Evolutionary conservation across 345 rosid genomes (phyloP).

Genomic region (Capsella bursapastoris): DNA sequence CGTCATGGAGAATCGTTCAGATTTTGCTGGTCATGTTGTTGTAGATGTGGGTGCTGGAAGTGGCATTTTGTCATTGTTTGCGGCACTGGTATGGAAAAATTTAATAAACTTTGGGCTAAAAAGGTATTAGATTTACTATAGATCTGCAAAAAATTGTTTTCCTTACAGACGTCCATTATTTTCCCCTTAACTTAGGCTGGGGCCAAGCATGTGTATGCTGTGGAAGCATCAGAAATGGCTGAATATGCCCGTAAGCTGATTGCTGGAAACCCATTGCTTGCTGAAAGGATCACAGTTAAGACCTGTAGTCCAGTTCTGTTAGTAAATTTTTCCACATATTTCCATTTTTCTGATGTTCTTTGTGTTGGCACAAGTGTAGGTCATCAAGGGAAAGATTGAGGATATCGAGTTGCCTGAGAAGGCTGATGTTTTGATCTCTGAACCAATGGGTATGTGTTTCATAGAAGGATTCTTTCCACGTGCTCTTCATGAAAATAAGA

Average conservation of each 20-base stretch:
- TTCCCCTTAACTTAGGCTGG: constrained; percentile 67
- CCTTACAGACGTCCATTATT: constrained; percentile 15
- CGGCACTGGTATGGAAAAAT: constrained; percentile 74
- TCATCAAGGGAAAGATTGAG: constrained; percentile 93
- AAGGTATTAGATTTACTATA: background rate
- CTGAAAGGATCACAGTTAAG: constrained; percentile 82
- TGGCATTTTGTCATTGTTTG: constrained; percentile 93
- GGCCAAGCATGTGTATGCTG: constrained; percentile 97
- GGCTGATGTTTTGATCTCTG: constrained; percentile 93
- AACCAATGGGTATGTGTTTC: constrained; percentile 83
- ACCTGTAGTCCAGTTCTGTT: constrained; percentile 17
- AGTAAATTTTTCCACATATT: background rate
- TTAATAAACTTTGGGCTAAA: background rate
- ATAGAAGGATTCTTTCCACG: constrained; percentile 18
- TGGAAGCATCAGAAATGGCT: constrained; percentile 98
- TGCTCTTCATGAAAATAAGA: constrained; percentile 33
- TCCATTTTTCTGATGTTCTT: constrained; percentile 27
- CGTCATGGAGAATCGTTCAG: constrained; percentile 86
- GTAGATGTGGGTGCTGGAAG: constrained; percentile 99
- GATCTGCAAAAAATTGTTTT: background rate
- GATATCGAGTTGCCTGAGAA: constrained; percentile 93
- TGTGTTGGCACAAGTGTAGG: constrained; percentile 49
- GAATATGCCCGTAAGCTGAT: constrained; percentile 91
- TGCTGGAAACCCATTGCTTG: constrained; percentile 83
- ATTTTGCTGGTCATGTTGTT: constrained; percentile 81